phyloP scores from a whole-genome alignment of 106 monocot species.

The Acorus gramineus region DNA sequence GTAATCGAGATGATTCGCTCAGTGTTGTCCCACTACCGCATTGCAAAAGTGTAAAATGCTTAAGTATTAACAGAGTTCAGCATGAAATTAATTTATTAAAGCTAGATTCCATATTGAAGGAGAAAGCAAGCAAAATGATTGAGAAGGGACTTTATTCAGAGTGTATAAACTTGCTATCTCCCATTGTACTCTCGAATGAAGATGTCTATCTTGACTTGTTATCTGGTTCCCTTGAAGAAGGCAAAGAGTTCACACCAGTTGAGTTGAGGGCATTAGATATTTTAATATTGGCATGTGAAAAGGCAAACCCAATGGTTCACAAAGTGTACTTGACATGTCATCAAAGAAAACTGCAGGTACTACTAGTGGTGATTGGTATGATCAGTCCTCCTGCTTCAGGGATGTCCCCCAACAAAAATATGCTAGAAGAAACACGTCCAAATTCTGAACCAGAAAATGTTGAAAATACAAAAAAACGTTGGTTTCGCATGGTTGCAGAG shows the following conservation, averaged over 20 bases:
- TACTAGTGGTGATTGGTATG: slow-evolving; percentile 60
- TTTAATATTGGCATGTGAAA: slow-evolving; percentile 68
- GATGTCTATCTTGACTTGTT: slow-evolving; percentile 35
- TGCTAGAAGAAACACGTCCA: slow-evolving; percentile 7
- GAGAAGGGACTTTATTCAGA: slow-evolving; percentile 55
- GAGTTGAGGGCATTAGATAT: slow-evolving; percentile 75
- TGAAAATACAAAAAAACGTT: slow-evolving; percentile 24
- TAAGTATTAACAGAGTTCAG: slow-evolving; percentile 55
- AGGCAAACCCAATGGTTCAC: slow-evolving; percentile 42
- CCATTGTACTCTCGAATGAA: slow-evolving; percentile 54
- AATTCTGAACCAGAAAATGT: slow-evolving; percentile 29
- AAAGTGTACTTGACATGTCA: slow-evolving; percentile 52
- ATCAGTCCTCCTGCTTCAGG: slow-evolving; percentile 14
- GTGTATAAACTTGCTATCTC: slow-evolving; percentile 52
- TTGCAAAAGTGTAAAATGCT: slow-evolving; percentile 47
- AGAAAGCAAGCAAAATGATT: slow-evolving; percentile 37
- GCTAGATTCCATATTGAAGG: slow-evolving; percentile 37
- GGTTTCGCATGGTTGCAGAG: slow-evolving; percentile 36
- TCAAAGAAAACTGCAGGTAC: slow-evolving; percentile 52
- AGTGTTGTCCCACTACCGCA: slow-evolving; percentile 43
- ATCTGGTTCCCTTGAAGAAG: slow-evolving; percentile 24
- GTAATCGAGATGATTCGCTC: slow-evolving; percentile 16
- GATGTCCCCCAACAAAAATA: slow-evolving; percentile 11
- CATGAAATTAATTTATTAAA: slow-evolving; percentile 69
- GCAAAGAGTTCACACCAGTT: slow-evolving; percentile 23